Evolutionary conservation across 768 basidiomycete species (phyloP), one percentile per base, ranked within the genome.

Genomic region (Cyclocybe aegerita): DNA sequence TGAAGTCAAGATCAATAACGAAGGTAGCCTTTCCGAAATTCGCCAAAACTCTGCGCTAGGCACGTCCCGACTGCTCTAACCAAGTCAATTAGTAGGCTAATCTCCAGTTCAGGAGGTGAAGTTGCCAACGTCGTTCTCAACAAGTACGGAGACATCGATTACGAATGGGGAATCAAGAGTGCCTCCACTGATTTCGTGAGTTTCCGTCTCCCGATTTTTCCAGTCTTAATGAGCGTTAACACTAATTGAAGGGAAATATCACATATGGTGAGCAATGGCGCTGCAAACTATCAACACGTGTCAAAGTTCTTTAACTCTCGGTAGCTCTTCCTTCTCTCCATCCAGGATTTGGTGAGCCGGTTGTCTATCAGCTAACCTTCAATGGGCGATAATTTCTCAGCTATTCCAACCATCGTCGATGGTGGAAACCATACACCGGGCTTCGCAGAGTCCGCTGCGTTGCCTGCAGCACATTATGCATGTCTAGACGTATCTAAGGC

Each of bases 171-270:
- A 39, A 86, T 86, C 57, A 68, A 71, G 4, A 76, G 76, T 39
- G 90, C 88, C 9, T 92, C 88, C 4, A 92, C 90, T 2, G 90
- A 92, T 63, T 92, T 93, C 55, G 90, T 90, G 58, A 71, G 86
- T 70, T 5, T 16, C 7, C 41, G 33, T 35, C 29, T 33, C 37
- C 9, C 1, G 31, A 23, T n/a, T 35, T 43, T 31, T 7, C 14
- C n/a, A 49, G 9, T 35, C 12, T 32, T 15, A n/a, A 34, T 45
- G 38, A 42, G 39, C 7, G 43, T 49, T 23, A 37, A 29, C 44
- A 35, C 7, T 42, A 43, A 35, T 9, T 39, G 4, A 44, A 88
- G 87, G 87, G 87, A 17, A 89, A 90, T 61, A 72, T 92, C 17
- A 85, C 83, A 4, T 88, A 92, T 55, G 80, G 89, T 89, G 62